Percentiles rank a stretch among this genome's conserved stretches.
Conservation (phyloP, 225 moss, liverwort and hornwort genomes). For the Climacium dendroides region DNA sequence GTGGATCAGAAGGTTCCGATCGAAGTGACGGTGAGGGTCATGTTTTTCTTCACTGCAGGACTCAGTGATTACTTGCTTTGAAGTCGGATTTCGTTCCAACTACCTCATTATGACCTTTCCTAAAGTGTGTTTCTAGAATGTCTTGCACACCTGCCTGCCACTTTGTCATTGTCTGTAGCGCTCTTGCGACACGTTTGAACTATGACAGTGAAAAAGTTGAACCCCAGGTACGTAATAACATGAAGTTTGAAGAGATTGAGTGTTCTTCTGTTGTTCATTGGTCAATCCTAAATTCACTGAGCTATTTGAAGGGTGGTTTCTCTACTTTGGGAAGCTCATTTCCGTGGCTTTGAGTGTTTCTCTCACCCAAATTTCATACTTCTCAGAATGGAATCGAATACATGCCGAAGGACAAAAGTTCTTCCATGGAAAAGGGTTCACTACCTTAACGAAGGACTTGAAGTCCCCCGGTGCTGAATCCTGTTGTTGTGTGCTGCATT, state of each 20-base stretch:
- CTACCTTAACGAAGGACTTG: not conserved
- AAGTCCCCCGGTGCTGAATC: not conserved
- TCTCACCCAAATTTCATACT: not conserved
- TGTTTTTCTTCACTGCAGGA: not conserved
- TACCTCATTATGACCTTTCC: not conserved
- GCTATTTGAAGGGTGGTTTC: not conserved
- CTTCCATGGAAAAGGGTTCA: not conserved
- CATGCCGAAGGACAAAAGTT: not conserved
- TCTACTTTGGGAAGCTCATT: too few species aligned
- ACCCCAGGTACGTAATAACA: too few species aligned
- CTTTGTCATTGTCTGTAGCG: not conserved
- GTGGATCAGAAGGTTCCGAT: slow-evolving; percentile 52
- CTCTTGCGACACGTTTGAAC: not conserved
- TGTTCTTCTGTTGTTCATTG: not conserved
- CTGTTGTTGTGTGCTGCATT: not conserved
- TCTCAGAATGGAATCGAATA: not conserved
- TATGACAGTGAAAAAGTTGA: not conserved
- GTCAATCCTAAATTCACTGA: not conserved
- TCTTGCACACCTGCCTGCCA: not conserved
- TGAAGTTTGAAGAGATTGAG: not conserved
- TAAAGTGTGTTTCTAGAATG: not conserved
- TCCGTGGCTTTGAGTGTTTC: not conserved
- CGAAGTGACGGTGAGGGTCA: slow-evolving; percentile 49
- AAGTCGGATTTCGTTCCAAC: not conserved
- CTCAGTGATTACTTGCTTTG: not conserved